Evolutionary conservation across 1,284 basidiomycete species (phyloP), one percentile per base, ranked within the genome.

Genomic region (Papiliotrema laurentii): DNA sequence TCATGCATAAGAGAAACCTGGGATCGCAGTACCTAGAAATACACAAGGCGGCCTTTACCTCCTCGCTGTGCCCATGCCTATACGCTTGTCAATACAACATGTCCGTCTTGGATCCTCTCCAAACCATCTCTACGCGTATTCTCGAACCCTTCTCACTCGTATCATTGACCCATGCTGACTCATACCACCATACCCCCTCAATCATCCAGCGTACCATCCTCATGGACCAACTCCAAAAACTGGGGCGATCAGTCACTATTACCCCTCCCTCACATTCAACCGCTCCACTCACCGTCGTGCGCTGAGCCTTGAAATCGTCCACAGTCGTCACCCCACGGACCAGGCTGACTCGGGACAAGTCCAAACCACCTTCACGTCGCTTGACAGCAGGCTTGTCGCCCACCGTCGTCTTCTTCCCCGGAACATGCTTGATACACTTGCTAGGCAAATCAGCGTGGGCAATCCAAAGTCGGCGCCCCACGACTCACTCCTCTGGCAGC

Each of bases 371-470:
- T 14, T 51, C 53, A 22, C 59, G 46, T 37, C 56, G 58, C 37
- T 80, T 82, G 4, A 76, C 69, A 2, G 83, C 85, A n/a, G 86
- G 79, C 64, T 83, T 86, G 68, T 96, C 91, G 1, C 89, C 90
- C 3, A 85, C 64, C 0, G 85, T 81, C 46, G 83, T 87, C 73
- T 93, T 94, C 79, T 93, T 94, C 21, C 86, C 86, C 3, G 83
- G 71, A 2, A 83, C 78, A 62, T 87, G 91, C 71, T 90, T 92
- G 34, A 81, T 78, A 61, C 89, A 89, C 86, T 93, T 94, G 45
- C 89, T 93, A 38, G 9, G 9, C 11, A n/a, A n/a, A 49, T 54
- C 44, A 58, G 46, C 25, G 4, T 24, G 16, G 2, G 31, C 11
- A 10, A n/a, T 10, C 27, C 22, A 21, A 14, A 34, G 51, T 27